Evolutionary conservation across 306 rosid genomes (phyloP).

Genomic region (Erythrophleum fordii): DNA sequence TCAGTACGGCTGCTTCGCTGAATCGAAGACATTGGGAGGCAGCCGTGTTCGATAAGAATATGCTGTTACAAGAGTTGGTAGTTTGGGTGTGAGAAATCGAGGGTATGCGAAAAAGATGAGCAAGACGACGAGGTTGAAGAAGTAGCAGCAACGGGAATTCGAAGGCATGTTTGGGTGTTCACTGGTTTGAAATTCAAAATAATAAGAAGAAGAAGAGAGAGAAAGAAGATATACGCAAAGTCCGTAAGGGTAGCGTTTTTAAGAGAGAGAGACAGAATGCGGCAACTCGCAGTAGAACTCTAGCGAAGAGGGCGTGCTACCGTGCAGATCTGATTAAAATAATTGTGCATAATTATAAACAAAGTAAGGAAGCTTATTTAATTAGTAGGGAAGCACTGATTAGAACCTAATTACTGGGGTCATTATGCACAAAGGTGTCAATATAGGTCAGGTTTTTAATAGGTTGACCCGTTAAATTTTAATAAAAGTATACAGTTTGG

Average conservation of each 20-base stretch:
- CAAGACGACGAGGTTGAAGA: neutral
- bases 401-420: no score
- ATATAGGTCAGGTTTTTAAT: no score
- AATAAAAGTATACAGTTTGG: no score
- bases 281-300: constrained; percentile 30
- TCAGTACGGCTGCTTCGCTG: constrained; percentile 53
- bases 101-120: constrained; percentile 25
- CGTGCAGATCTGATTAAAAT: no score
- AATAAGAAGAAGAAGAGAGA: neutral
- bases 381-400: no score
- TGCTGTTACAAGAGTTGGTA: constrained; percentile 60
- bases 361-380: no score
- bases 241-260: neutral
- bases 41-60: constrained; percentile 62
- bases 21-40: constrained; percentile 48
- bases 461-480: no score
- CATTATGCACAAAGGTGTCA: no score
- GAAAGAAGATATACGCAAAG: neutral
- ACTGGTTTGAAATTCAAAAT: constrained; percentile 2
- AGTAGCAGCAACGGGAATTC: neutral
- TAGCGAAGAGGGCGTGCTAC: no score
- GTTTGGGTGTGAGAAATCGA: constrained; percentile 41
- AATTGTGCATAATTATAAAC: no score
- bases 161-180: constrained; percentile 29
- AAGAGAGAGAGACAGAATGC: constrained; percentile 2